phyloP scores from a whole-genome alignment of 2,329 filamentous ascomycete species.

The Xylaria hypoxylon region DNA sequence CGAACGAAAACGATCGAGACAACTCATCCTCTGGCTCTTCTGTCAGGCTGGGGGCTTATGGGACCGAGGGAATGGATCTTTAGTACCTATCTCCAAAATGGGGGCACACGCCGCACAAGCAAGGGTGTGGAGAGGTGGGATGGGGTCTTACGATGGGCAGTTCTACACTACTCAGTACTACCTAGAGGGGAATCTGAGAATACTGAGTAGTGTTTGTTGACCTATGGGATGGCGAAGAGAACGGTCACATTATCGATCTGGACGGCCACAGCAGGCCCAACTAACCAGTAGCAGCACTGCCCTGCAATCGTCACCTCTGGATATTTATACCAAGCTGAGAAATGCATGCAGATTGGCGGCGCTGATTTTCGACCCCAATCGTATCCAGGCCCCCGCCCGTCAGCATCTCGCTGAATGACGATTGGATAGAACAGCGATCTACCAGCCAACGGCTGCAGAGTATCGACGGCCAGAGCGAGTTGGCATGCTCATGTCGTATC shows the following conservation, averaged over 20 bases:
- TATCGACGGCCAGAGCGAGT: slow-evolving; percentile 27
- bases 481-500: slow-evolving; percentile 29
- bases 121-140: slow-evolving; percentile 28
- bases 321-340: slow-evolving; percentile 32
- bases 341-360: slow-evolving; percentile 23
- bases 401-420: slow-evolving; percentile 23
- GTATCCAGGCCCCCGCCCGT: slow-evolving; percentile 24
- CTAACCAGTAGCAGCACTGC: slow-evolving; percentile 19
- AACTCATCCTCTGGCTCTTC: slow-evolving; percentile 9
- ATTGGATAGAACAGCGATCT: slow-evolving; percentile 27
- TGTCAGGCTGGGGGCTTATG: slow-evolving; percentile 25
- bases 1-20: slow-evolving; percentile 8
- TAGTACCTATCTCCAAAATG: slow-evolving; percentile 29
- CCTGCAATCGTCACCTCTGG: neutral
- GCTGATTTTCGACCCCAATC: slow-evolving; percentile 30
- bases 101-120: slow-evolving; percentile 17
- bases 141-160: slow-evolving; percentile 42
- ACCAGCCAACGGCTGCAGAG: slow-evolving; percentile 23
- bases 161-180: too few species aligned
- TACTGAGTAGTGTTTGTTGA: slow-evolving; percentile 22
- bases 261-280: slow-evolving; percentile 1
- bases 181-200: slow-evolving; percentile 27
- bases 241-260: slow-evolving; percentile 14
- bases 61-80: slow-evolving; percentile 30
- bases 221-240: slow-evolving; percentile 35